Evolutionary conservation across 169 alveolate genomes (phyloP).

Genomic region (Plasmodium gonderi): DNA sequence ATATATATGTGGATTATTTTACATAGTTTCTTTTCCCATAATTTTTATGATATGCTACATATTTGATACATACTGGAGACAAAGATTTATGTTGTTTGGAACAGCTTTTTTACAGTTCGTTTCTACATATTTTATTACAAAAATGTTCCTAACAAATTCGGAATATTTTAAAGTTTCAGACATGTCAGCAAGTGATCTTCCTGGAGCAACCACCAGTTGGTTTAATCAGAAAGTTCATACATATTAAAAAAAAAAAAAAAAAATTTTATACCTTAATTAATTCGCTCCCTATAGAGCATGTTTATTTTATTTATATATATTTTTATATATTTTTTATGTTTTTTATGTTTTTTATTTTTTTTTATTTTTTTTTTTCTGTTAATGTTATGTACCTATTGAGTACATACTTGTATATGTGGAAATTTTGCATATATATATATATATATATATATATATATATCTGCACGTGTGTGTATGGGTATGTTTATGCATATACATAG

Average conservation of each 20-base stretch:
- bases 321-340: too few relatives aligned
- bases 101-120: slow-evolving; percentile 54
- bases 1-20: slow-evolving; percentile 52
- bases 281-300: neutral
- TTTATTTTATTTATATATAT: neutral
- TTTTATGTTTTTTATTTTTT: too few relatives aligned
- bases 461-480: neutral
- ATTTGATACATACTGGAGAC: slow-evolving; percentile 73
- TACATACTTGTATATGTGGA: neutral
- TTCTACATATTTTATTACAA: slow-evolving; percentile 63
- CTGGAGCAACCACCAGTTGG: slow-evolving; percentile 73
- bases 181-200: slow-evolving; percentile 73
- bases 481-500: neutral
- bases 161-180: slow-evolving; percentile 74
- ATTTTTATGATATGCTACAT: slow-evolving; percentile 72
- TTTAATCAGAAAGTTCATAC: slow-evolving; percentile 61
- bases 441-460: neutral
- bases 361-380: neutral
- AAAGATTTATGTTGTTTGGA: slow-evolving; percentile 65
- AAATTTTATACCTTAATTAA: neutral
- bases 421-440: neutral
- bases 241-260: slow-evolving; percentile 3
- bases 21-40: slow-evolving; percentile 66
- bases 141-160: slow-evolving; percentile 70
- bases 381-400: neutral